Conservation (phyloP, 75 land plant genomes). For the Selaginella moellendorffii region DNA sequence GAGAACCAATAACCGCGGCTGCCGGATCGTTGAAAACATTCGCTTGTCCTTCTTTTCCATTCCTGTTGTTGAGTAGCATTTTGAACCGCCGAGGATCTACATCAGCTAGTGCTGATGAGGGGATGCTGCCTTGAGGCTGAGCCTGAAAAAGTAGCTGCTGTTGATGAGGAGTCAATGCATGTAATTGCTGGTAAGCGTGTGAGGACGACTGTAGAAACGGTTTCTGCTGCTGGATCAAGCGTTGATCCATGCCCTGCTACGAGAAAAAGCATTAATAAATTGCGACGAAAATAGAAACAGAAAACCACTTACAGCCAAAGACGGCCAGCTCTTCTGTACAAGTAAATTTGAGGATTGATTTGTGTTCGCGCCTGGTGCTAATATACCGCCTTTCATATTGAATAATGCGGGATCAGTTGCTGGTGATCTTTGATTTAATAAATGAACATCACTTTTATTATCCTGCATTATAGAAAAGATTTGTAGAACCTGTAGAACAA, state of each 20-base stretch:
- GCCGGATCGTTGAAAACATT: not conserved
- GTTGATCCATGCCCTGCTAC: not conserved
- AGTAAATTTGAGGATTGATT: not conserved
- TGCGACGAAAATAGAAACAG: not conserved
- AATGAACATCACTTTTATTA: not conserved
- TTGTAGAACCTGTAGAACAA: too few relatives aligned
- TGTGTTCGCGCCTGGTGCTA: not conserved
- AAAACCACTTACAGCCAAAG: not conserved
- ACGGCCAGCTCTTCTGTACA: not conserved
- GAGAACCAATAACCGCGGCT: conserved; percentile 38
- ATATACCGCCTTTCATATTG: not conserved
- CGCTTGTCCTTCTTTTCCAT: not conserved
- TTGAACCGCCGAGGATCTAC: not conserved
- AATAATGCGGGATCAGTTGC: not conserved
- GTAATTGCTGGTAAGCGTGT: not conserved
- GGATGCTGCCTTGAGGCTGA: not conserved
- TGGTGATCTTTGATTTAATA: not conserved
- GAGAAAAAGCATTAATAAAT: not conserved
- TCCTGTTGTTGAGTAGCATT: not conserved
- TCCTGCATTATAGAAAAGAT: too few relatives aligned
- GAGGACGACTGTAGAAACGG: not conserved
- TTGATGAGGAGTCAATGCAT: not conserved
- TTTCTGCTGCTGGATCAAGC: not conserved
- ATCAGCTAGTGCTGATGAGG: too few relatives aligned
- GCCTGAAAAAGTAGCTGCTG: not conserved